These are phyloP conservation scores for Alectoria sarmentosa DNA, from an alignment of 495 filamentous ascomycete genomes.

Conservation along the genomic window DNA sequence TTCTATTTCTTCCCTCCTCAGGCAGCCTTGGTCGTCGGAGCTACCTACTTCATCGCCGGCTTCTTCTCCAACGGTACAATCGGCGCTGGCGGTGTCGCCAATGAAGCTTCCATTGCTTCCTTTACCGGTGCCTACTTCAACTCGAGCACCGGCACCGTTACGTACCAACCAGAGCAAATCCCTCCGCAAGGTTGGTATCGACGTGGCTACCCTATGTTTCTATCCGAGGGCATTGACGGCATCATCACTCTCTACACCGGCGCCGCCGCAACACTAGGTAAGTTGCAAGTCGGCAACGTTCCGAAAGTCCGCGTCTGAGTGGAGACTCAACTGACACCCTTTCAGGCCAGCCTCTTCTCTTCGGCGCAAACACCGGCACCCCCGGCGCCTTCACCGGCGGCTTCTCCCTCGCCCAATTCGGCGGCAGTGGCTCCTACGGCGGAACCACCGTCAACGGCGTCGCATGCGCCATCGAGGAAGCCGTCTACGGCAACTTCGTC, in stretches of 20 bases:
- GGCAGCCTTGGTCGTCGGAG: background rate
- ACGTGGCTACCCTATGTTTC: background rate
- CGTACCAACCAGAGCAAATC: background rate
- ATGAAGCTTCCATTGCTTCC: background rate
- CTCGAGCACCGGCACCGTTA: background rate
- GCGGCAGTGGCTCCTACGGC: background rate
- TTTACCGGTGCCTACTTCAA: background rate
- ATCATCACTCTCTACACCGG: background rate
- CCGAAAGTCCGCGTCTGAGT: no score
- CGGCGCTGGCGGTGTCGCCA: background rate
- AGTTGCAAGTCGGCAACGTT: no score
- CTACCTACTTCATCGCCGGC: background rate
- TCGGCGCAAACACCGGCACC: background rate
- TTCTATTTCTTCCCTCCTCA: constrained; percentile 6
- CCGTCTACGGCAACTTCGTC: background rate
- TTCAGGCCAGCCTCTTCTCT: background rate
- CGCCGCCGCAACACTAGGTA: background rate
- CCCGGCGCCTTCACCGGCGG: background rate
- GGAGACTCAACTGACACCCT: background rate
- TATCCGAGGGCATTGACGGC: background rate
- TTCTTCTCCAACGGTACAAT: background rate
- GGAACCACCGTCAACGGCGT: background rate
- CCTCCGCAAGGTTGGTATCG: background rate
- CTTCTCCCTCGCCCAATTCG: background rate
- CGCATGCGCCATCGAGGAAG: background rate